Evolutionary conservation across 1,284 basidiomycete species (phyloP).

Genomic region (Puccinia polysora): DNA sequence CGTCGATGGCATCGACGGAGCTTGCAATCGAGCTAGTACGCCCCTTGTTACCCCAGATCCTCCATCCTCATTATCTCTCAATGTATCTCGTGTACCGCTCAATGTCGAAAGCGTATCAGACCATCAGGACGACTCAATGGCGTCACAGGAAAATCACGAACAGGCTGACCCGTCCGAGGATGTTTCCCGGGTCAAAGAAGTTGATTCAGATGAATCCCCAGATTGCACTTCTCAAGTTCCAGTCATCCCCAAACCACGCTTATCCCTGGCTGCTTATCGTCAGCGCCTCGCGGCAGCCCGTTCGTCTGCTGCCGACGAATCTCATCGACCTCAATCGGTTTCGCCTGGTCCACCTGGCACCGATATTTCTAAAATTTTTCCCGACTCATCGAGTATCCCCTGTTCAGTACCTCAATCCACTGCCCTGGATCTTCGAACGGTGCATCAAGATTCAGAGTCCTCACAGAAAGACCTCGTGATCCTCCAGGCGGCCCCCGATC

Average conservation of each 20-base stretch:
- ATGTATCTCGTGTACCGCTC: not conserved
- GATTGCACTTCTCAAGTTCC: not conserved
- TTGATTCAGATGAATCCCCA: not conserved
- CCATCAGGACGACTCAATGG: not conserved
- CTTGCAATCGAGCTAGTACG: not conserved
- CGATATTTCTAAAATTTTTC: not conserved
- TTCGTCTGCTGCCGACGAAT: conserved; percentile 15
- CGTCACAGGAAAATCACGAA: not conserved
- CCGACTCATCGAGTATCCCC: not conserved
- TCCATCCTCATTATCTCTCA: not conserved
- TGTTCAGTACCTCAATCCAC: not conserved
- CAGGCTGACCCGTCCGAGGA: not conserved
- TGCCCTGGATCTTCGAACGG: not conserved
- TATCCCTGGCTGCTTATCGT: conserved; percentile 36
- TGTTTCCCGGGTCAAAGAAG: not conserved
- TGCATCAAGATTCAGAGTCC: not conserved
- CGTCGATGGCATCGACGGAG: not conserved
- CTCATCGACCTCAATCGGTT: conserved; percentile 18
- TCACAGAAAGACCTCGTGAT: too few relatives aligned
- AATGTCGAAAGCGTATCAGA: not conserved
- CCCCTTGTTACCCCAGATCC: not conserved
- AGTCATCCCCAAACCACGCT: conserved; percentile 9
- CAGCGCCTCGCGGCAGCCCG: conserved; percentile 14
- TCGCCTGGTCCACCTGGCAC: not conserved
- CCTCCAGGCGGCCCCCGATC: too few relatives aligned